These are phyloP conservation scores for Phytophthora melonis DNA, from an alignment of 352 stramenopile genomes.

Conservation along the genomic window DNA sequence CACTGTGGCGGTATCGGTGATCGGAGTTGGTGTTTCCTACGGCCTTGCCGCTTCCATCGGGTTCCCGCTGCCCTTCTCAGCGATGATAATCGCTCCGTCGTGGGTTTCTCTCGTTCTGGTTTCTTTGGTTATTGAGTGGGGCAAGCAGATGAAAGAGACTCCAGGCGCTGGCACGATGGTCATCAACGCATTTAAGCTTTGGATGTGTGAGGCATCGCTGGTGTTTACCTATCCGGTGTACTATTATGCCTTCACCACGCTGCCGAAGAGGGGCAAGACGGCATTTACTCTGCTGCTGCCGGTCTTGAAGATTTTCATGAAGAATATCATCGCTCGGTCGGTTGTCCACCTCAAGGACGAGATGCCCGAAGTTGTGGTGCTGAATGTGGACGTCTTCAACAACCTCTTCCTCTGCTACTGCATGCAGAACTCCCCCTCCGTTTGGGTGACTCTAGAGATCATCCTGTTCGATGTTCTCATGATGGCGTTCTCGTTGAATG, in stretches of 20 bases:
- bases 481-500: not conserved
- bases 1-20: not conserved
- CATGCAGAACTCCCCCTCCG: constrained; percentile 17
- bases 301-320: constrained; percentile 9
- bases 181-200: constrained; percentile 4
- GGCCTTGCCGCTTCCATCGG: not conserved
- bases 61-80: constrained; percentile 20
- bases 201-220: constrained; percentile 4
- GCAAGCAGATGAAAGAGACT: constrained; percentile 1
- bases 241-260: constrained; percentile 17
- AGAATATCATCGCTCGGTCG: constrained; percentile 9
- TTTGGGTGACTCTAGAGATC: constrained; percentile 8
- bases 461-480: constrained; percentile 15
- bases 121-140: not conserved
- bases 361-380: constrained; percentile 18
- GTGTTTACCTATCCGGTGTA: constrained; percentile 17
- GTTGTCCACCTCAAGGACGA: constrained; percentile 6
- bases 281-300: constrained; percentile 24
- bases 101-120: constrained; percentile 10
- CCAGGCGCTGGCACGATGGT: constrained; percentile 3
- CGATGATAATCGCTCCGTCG: constrained; percentile 1
- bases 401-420: constrained; percentile 24
- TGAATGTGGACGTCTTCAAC: constrained; percentile 34
- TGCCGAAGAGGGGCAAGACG: not conserved
- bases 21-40: not conserved